Base-by-base conservation (phyloP, 306 rosid species). In the Prunus mongolica region DNA sequence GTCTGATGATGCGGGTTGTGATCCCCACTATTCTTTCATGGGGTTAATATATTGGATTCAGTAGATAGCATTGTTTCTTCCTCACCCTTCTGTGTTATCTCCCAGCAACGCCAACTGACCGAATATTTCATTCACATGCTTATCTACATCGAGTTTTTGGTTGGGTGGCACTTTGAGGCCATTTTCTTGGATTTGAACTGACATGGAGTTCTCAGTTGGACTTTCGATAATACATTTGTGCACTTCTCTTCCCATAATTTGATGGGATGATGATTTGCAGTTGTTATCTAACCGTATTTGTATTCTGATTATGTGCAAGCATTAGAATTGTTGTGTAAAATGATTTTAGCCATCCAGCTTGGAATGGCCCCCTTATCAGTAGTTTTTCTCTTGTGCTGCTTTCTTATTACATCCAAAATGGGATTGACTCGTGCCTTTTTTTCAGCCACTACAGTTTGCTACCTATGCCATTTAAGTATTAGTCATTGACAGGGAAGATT, bases 81-180 rank as follows among this genome's bases (percentile, higher is more conserved):
- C 51, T 15, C 28, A 34, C 30, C 71, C 52, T n/a, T 44, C 12
- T 49, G 60, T 49, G 60, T 25, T 69, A 49, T 69, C 18, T 55
- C 64, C 27, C 30, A 41, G 28, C 50, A 34, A 56, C 11, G 6
- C 47, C 38, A 56, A 71, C 75, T 54, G 52, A 22, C 32, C 34
- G 38, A 55, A 34, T 41, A 56, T 72, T 34, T 7, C 3, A 7
- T 72, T 22, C 63, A 14, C 9, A 24, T 41, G 66, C 22, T 73
- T 63, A 16, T 63, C 45, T 7, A 27, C 12, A 19, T 63, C 22
- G 41, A 44, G 44, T 44, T 24, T 58, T 72, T 28, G 67, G 22
- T 45, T 73, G 76, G 44, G 30, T 41, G 45, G 22, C 9, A 46
- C 45, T 52, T 71, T 72, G 52, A 57, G 67, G 76, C 41, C 41